Conservation (phyloP, 768 basidiomycete species). For the Xerocomellus chrysenteron region DNA sequence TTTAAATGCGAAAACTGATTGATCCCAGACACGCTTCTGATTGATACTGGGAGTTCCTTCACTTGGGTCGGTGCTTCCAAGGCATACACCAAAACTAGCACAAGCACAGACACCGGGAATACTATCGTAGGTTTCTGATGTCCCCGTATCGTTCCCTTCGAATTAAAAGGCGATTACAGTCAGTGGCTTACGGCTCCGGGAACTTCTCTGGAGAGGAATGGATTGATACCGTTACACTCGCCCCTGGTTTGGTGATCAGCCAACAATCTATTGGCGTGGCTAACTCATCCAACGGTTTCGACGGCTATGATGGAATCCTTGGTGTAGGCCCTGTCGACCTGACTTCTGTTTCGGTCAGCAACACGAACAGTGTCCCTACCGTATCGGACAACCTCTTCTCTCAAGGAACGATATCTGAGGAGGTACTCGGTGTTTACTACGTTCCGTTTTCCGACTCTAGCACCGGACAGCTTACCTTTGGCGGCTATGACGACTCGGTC, state of each 20-base stretch:
- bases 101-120: slow-evolving; percentile 20
- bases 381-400: slow-evolving; percentile 34
- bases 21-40: slow-evolving; percentile 24
- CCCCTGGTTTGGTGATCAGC: neutral
- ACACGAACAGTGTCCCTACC: slow-evolving; percentile 25
- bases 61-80: neutral
- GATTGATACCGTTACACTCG: slow-evolving; percentile 9
- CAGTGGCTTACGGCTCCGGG: slow-evolving; percentile 3
- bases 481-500: slow-evolving; percentile 15
- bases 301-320: slow-evolving; percentile 39
- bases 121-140: slow-evolving; percentile 13
- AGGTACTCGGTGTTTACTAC: slow-evolving; percentile 35
- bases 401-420: slow-evolving; percentile 25
- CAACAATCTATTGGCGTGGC: slow-evolving; percentile 40
- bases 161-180: neutral
- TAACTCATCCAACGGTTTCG: slow-evolving; percentile 19
- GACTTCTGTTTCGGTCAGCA: slow-evolving; percentile 24
- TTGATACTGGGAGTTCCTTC: slow-evolving; percentile 34
- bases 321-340: slow-evolving; percentile 36
- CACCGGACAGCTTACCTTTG: slow-evolving; percentile 28
- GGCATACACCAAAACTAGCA: slow-evolving; percentile 13
- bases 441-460: slow-evolving; percentile 16
- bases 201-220: slow-evolving; percentile 12
- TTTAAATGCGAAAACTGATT: neutral
- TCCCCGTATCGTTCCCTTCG: neutral